Percentiles rank a stretch among this genome's conserved stretches.
phyloP scores from a whole-genome alignment of 2,329 filamentous ascomycete species.

The Arthrobotrys pseudoclavata region DNA sequence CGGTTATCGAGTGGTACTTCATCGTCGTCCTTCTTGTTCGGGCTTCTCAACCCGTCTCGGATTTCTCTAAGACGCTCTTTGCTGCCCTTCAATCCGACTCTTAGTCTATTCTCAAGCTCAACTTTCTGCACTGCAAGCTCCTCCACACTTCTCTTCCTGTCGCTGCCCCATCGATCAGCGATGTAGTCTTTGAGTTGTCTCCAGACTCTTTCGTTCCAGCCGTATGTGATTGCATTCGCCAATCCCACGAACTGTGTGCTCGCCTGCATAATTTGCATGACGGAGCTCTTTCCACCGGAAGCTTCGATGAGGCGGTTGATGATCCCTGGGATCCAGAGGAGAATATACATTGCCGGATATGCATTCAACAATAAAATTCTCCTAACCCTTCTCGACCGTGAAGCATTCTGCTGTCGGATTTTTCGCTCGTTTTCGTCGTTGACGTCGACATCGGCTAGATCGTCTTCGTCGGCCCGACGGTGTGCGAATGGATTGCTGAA shows the following conservation, averaged over 20 bases:
- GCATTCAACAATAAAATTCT: conserved; percentile 66
- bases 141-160: conserved; percentile 27
- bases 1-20: conserved; percentile 33
- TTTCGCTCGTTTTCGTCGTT: conserved; percentile 23
- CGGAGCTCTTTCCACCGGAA: conserved; percentile 61
- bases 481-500: conserved; percentile 57
- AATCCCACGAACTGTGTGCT: conserved; percentile 66
- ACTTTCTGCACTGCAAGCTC: conserved; percentile 28
- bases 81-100: conserved; percentile 42
- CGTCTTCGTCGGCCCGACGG: conserved; percentile 29
- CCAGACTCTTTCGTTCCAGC: conserved; percentile 65
- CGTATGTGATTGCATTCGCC: conserved; percentile 67
- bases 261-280: conserved; percentile 65
- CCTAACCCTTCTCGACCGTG: conserved; percentile 57
- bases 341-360: conserved; percentile 66
- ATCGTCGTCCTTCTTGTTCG: conserved; percentile 32
- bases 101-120: conserved; percentile 43
- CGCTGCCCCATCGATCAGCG: conserved; percentile 36
- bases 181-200: conserved; percentile 41
- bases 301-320: conserved; percentile 65
- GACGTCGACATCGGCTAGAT: conserved; percentile 31
- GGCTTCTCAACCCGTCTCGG: conserved; percentile 45
- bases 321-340: conserved; percentile 67
- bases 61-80: conserved; percentile 53
- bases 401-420: conserved; percentile 41